Evolutionary conservation across 768 basidiomycete species (phyloP).

Genomic region (Amanita exitialis): DNA sequence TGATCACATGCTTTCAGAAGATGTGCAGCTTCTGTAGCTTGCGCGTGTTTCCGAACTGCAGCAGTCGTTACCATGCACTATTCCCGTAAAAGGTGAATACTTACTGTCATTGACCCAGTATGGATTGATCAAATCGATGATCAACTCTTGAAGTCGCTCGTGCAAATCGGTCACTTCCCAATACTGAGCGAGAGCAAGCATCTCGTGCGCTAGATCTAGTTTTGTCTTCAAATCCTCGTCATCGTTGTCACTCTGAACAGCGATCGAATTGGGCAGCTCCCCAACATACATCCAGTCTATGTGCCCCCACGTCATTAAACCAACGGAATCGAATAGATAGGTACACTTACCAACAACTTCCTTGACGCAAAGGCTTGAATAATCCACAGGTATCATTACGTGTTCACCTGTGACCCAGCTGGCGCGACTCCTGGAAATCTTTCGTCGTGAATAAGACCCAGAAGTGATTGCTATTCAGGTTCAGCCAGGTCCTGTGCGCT

Average conservation of each 20-base stretch:
- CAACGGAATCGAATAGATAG: background rate
- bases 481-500: slow-evolving; percentile 31
- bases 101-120: slow-evolving; percentile 18
- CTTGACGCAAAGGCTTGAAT: slow-evolving; percentile 10
- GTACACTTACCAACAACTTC: slow-evolving; percentile 9
- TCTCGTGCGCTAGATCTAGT: slow-evolving; percentile 6
- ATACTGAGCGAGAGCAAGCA: slow-evolving; percentile 5
- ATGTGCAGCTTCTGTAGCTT: slow-evolving; percentile 10
- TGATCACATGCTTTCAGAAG: slow-evolving; percentile 16
- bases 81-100: slow-evolving; percentile 4
- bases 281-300: slow-evolving; percentile 6
- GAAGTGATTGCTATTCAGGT: slow-evolving; percentile 23
- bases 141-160: slow-evolving; percentile 5
- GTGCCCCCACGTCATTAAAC: background rate
- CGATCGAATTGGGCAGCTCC: slow-evolving; percentile 17
- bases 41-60: slow-evolving; percentile 17
- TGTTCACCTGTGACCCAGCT: slow-evolving; percentile 9
- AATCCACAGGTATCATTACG: slow-evolving; percentile 2
- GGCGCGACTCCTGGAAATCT: slow-evolving; percentile 8
- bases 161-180: slow-evolving; percentile 6
- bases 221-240: slow-evolving; percentile 7
- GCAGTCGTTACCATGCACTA: background rate
- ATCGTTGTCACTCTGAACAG: slow-evolving; percentile 7
- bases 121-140: slow-evolving; percentile 17
- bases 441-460: slow-evolving; percentile 16